Evolutionary conservation across 2,329 filamentous ascomycete species (phyloP).

Genomic region (Calonectria crousiana): DNA sequence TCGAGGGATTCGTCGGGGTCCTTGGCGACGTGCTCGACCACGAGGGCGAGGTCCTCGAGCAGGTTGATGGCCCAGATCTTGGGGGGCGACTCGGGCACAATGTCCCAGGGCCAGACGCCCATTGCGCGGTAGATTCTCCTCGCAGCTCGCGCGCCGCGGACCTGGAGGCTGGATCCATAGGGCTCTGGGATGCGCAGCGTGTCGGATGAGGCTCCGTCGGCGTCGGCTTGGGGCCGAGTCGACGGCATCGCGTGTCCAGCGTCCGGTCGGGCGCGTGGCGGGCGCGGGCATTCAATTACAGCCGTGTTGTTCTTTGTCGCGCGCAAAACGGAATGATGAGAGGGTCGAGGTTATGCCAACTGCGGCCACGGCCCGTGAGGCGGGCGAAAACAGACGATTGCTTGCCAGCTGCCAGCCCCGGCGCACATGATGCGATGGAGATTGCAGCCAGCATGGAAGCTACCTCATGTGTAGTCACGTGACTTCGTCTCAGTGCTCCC

Average conservation of each 20-base stretch:
- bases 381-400: constrained; percentile 23
- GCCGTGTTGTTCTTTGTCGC: not conserved
- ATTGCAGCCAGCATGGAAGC: constrained; percentile 21
- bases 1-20: constrained; percentile 42
- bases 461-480: constrained; percentile 44
- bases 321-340: not conserved
- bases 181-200: constrained; percentile 43
- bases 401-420: constrained; percentile 30
- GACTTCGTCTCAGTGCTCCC: constrained; percentile 24
- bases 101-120: constrained; percentile 46
- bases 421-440: constrained; percentile 43
- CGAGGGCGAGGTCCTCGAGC: constrained; percentile 44
- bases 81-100: constrained; percentile 44
- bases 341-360: not conserved
- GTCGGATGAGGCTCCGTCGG: constrained; percentile 34
- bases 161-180: constrained; percentile 40
- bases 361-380: constrained; percentile 26
- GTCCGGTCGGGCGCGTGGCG: constrained; percentile 8
- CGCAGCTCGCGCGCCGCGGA: constrained; percentile 43
- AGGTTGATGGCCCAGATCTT: constrained; percentile 47
- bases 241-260: constrained; percentile 39
- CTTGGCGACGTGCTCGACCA: constrained; percentile 44
- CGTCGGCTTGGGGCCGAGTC: constrained; percentile 38
- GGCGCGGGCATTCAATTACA: constrained; percentile 19
- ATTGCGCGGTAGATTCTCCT: constrained; percentile 43